phyloP scores from a whole-genome alignment of 176 grass and related monocot species.

The Poa annua region DNA sequence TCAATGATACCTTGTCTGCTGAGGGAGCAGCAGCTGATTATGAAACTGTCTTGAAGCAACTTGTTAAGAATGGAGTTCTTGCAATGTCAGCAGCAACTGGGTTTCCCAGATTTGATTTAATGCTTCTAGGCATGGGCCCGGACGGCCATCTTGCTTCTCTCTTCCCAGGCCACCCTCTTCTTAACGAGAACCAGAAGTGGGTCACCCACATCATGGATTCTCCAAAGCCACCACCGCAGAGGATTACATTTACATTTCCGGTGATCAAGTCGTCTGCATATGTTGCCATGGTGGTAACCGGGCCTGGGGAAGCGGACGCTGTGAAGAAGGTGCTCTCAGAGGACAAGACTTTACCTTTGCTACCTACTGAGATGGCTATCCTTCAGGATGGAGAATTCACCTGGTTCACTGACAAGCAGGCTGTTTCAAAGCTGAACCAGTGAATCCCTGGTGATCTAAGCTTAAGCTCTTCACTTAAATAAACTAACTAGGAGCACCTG shows the following conservation, averaged over 20 bases:
- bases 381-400: constrained; percentile 85
- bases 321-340: constrained; percentile 74
- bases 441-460: constrained; percentile 22
- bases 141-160: constrained; percentile 97
- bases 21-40: constrained; percentile 91
- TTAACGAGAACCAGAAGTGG: constrained; percentile 74
- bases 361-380: constrained; percentile 86
- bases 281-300: constrained; percentile 87
- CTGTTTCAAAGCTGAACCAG: constrained; percentile 70
- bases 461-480: constrained; percentile 31
- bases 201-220: constrained; percentile 94
- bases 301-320: constrained; percentile 61
- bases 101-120: constrained; percentile 82
- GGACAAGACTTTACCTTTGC: constrained; percentile 53
- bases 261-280: constrained; percentile 91
- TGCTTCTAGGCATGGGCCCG: constrained; percentile 96
- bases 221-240: constrained; percentile 91
- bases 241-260: constrained; percentile 95
- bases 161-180: constrained; percentile 86
- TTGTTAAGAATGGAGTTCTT: constrained; percentile 68
- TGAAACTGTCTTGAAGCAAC: constrained; percentile 74
- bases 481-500: constrained; percentile 27
- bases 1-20: constrained; percentile 88
- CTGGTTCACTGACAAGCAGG: constrained; percentile 94
- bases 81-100: constrained; percentile 56